These are phyloP conservation scores for Chlorella sp. DNA, from an alignment of 139 green algal species.

Conservation along the genomic window DNA sequence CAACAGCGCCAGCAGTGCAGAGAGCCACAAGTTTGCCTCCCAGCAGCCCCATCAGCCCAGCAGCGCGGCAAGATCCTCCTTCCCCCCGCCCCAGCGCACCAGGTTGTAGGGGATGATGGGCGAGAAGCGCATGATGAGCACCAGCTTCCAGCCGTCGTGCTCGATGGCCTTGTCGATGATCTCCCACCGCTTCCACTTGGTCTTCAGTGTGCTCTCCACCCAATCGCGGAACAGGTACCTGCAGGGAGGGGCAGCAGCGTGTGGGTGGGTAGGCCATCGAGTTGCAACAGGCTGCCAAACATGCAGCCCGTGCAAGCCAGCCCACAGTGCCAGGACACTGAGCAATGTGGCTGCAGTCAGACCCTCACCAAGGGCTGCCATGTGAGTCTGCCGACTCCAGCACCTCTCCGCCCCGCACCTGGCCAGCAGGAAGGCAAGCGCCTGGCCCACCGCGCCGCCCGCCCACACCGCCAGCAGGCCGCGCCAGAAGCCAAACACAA, in stretches of 20 bases:
- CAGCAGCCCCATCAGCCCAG: too few relatives aligned
- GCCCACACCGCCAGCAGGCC: slow-evolving; percentile 68
- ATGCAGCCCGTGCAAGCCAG: too few relatives aligned
- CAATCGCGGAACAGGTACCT: slow-evolving; percentile 62
- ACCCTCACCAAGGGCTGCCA: too few relatives aligned
- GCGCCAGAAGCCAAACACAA: slow-evolving; percentile 64
- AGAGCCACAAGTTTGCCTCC: too few relatives aligned
- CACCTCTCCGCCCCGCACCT: background rate
- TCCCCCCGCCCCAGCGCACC: too few relatives aligned
- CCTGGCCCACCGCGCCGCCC: slow-evolving; percentile 62
- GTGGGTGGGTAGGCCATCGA: too few relatives aligned
- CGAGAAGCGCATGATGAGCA: slow-evolving; percentile 66
- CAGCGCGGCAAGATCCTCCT: too few relatives aligned
- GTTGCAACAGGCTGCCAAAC: too few relatives aligned
- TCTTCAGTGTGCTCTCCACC: slow-evolving; percentile 51
- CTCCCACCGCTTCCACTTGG: slow-evolving; percentile 64
- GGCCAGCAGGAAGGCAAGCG: slow-evolving; percentile 63
- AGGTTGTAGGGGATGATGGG: slow-evolving; percentile 60
- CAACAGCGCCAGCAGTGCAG: background rate
- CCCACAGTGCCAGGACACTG: too few relatives aligned
- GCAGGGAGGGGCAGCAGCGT: too few relatives aligned
- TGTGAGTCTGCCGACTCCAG: too few relatives aligned
- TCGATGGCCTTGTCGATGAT: slow-evolving; percentile 65
- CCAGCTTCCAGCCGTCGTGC: slow-evolving; percentile 73
- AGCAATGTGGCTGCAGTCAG: too few relatives aligned